Evolutionary conservation across 176 grass and related monocot species (phyloP), one percentile per base, ranked within the genome.

Genomic region (Triticum timopheevii): DNA sequence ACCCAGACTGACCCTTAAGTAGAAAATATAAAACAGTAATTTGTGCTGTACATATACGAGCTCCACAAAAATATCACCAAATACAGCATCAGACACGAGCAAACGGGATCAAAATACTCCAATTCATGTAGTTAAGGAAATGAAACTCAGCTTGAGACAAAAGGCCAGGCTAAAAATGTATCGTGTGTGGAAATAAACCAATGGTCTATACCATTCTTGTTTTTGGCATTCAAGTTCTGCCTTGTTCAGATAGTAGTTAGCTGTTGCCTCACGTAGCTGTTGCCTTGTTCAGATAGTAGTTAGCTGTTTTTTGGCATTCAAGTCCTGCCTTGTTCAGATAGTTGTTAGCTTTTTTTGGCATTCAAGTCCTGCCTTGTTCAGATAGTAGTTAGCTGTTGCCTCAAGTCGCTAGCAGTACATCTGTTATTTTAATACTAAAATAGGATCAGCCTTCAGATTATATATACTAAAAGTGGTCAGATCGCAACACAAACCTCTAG

Each of bases 41-140:
- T 19, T 73, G 54, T 47, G 4, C 5, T n/a, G n/a, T 54, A 10
- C 5, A 3, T 31, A 69, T 10, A 24, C 20, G 10, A 82, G 12
- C 16, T 50, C 66, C 64, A 83, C 5, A 42, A 88, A 54, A 72
- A 78, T 27, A 82, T 15, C 64, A 56, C 28, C 61, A 85, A 81
- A 39, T 13, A 2, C 50, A 36, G 78, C 45, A 86, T 63, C 20
- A 49, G 5, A 81, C 24, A 11, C 10, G 3, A 13, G 22, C 5
- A 39, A 39, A 11, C 24, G 24, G 38, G 25, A 82, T 77, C 4
- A 82, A 30, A 30, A 49, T 30, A 19, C 28, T 39, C 13, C 13
- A 73, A 25, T 72, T 8, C 76, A 78, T 38, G 36, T 56, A 25
- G 30, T 58, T 56, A 38, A 1, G 65, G 47, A 40, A 69, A 82